These are phyloP conservation scores for Akanthomyces lecanii DNA, from an alignment of 2,329 filamentous ascomycete species.

Conservation along the genomic window DNA sequence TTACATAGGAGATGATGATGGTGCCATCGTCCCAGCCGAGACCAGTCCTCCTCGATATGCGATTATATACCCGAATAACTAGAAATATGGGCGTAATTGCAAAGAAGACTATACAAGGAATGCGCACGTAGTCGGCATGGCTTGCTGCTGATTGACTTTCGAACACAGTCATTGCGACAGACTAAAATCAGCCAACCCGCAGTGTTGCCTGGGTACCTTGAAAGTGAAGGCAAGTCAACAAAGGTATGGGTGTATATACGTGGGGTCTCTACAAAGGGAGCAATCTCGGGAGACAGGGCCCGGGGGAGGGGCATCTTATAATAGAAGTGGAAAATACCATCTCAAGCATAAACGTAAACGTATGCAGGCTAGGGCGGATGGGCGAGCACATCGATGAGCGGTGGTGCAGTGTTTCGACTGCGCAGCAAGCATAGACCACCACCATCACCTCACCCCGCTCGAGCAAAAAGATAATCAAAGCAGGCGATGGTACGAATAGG, in stretches of 20 bases:
- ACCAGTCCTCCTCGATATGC: slow-evolving; percentile 33
- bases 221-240: background rate
- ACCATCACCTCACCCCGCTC: slow-evolving; percentile 2
- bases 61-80: slow-evolving; percentile 36
- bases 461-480: background rate
- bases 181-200: background rate
- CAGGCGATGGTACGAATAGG: background rate
- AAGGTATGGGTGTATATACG: background rate
- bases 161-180: slow-evolving; percentile 23
- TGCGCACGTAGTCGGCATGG: slow-evolving; percentile 35
- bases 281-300: background rate
- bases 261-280: background rate
- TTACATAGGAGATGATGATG: slow-evolving; percentile 39
- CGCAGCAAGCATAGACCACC: slow-evolving; percentile 1
- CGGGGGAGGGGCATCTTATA: slow-evolving; percentile 2
- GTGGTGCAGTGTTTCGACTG: background rate
- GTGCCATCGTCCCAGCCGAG: slow-evolving; percentile 41
- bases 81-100: slow-evolving; percentile 39
- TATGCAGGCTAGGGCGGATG: background rate
- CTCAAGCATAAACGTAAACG: background rate
- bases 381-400: background rate
- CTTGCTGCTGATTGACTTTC: slow-evolving; percentile 32
- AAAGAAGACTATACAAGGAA: slow-evolving; percentile 41
- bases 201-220: background rate
- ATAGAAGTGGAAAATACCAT: background rate